Percentiles rank a stretch among this genome's conserved stretches.
phyloP scores from a whole-genome alignment of 78 protist genomes.

The Dictyostelium capitatum region DNA sequence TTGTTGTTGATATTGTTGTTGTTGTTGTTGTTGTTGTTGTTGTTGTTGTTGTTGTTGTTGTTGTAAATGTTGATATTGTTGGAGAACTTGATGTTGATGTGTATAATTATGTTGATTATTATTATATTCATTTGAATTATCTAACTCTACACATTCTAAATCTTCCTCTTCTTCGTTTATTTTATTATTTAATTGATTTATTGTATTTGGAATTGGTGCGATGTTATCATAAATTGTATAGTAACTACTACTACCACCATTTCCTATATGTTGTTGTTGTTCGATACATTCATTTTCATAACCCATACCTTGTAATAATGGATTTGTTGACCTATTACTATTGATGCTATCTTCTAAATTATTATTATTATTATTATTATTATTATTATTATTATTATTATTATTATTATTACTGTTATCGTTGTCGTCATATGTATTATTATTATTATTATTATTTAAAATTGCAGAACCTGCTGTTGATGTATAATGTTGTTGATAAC shows the following conservation, averaged over 20 bases:
- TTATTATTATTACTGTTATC: not conserved
- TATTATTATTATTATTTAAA: not conserved
- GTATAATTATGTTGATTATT: not conserved
- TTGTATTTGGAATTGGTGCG: too few species aligned
- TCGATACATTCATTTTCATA: constrained; percentile 15
- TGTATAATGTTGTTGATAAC: not conserved
- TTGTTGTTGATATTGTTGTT: not conserved
- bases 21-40: not conserved
- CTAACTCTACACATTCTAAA: too few species aligned
- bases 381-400: too few species aligned
- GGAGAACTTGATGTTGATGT: too few species aligned
- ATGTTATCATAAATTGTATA: constrained; percentile 1
- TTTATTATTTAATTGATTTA: too few species aligned
- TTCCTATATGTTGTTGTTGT: not conserved
- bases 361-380: too few species aligned
- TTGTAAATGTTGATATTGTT: not conserved
- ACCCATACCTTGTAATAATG: constrained; percentile 43
- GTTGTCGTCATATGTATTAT: too few species aligned
- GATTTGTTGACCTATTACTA: constrained; percentile 34
- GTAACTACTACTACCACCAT: not conserved
- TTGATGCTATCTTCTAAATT: not conserved
- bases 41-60: not conserved
- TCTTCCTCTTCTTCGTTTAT: too few species aligned
- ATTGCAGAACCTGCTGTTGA: constrained; percentile 13
- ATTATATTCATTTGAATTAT: not conserved